phyloP scores from a whole-genome alignment of 768 basidiomycete genomes.

The Serendipita sp. region DNA sequence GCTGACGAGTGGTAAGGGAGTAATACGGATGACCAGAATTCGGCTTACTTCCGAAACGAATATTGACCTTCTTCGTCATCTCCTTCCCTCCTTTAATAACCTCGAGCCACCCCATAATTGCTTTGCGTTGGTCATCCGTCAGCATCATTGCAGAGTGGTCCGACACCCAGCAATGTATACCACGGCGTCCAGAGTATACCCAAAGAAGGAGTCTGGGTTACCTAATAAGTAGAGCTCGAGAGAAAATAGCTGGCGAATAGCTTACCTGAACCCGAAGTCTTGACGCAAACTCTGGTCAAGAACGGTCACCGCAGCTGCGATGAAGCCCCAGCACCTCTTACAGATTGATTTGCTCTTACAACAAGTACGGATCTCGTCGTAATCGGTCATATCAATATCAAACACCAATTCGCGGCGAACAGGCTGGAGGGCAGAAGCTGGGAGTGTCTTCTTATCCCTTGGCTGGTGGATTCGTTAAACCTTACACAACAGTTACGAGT shows the following conservation, averaged over 20 bases:
- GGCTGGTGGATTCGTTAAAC: slow-evolving; percentile 35
- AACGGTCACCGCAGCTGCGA: slow-evolving; percentile 79
- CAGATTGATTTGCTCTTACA: slow-evolving; percentile 87
- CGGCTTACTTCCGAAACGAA: neutral
- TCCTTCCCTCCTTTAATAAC: slow-evolving; percentile 32
- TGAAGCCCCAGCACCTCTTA: slow-evolving; percentile 86
- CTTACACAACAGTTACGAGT: neutral
- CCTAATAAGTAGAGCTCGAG: neutral
- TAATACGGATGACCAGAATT: neutral
- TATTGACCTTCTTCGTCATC: neutral
- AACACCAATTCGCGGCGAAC: slow-evolving; percentile 85
- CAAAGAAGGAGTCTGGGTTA: slow-evolving; percentile 46
- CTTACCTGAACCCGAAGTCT: slow-evolving; percentile 75
- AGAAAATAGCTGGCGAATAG: neutral
- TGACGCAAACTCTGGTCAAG: slow-evolving; percentile 64
- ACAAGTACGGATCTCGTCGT: slow-evolving; percentile 88
- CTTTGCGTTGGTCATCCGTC: slow-evolving; percentile 79
- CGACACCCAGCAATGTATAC: slow-evolving; percentile 96
- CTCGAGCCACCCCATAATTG: slow-evolving; percentile 75
- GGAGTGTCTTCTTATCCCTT: slow-evolving; percentile 71
- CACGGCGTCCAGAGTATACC: slow-evolving; percentile 97
- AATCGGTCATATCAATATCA: slow-evolving; percentile 99
- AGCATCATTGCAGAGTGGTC: slow-evolving; percentile 76
- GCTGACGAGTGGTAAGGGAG: neutral
- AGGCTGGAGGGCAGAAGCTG: slow-evolving; percentile 52